Conservation (phyloP, 306 rosid genomes). For the Prunus campanulata region DNA sequence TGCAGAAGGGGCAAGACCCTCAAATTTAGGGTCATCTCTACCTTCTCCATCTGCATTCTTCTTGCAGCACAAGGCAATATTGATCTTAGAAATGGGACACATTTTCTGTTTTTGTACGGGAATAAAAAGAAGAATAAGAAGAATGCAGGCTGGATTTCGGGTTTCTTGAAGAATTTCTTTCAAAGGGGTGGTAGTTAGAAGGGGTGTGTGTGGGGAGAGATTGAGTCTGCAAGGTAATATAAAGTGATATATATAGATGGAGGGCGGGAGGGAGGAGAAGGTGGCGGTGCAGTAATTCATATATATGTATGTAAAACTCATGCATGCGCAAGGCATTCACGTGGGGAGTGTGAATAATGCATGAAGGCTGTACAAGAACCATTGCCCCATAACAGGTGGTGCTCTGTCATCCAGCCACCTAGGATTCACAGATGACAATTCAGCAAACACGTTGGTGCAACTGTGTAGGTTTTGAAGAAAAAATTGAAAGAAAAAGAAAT, state of each 20-base stretch:
- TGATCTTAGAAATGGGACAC: slow-evolving; percentile 11
- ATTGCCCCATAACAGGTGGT: background rate
- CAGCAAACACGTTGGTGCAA: slow-evolving; percentile 20
- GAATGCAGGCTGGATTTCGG: background rate
- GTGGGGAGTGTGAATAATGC: slow-evolving; percentile 32
- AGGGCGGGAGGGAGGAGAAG: background rate
- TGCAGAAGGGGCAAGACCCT: background rate
- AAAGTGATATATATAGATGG: slow-evolving; percentile 1
- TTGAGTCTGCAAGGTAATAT: background rate
- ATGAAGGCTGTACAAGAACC: background rate
- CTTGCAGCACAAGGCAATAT: slow-evolving; percentile 13
- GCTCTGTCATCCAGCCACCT: slow-evolving; percentile 17
- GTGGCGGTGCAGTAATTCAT: too few relatives aligned
- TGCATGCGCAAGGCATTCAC: slow-evolving; percentile 22
- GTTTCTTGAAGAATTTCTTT: background rate
- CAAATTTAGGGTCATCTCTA: background rate
- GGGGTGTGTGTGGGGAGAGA: background rate
- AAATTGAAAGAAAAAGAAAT: too few relatives aligned
- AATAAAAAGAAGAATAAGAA: background rate
- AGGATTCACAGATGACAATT: slow-evolving; percentile 14
- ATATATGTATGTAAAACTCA: background rate
- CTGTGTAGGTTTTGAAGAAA: background rate
- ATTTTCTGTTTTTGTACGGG: background rate
- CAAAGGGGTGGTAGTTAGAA: too few relatives aligned
- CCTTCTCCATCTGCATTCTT: slow-evolving; percentile 3